A percentile compares a stretch with the other conserved stretches of the same genome.
Conservation (phyloP, 148 eudicot genomes). For the Diospyros lotus region DNA sequence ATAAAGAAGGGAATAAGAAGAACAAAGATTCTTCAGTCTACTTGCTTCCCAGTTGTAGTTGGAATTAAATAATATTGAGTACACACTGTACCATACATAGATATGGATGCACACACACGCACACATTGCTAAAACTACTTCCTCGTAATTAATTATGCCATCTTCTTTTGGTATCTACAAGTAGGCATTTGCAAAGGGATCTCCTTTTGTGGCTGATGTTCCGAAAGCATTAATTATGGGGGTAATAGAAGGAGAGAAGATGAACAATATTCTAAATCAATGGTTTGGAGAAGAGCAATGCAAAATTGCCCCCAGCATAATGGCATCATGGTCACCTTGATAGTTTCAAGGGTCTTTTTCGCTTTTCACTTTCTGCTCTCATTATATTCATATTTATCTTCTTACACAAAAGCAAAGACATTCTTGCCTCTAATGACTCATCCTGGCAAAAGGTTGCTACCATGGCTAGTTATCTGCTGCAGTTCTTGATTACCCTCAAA, state of each 20-base stretch:
- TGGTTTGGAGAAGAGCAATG: conserved; percentile 35
- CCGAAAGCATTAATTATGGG: conserved; percentile 41
- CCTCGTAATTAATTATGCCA: not conserved
- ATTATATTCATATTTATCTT: conserved; percentile 18
- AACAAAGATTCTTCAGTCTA: too few relatives aligned
- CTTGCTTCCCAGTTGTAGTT: too few relatives aligned
- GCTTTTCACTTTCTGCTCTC: conserved; percentile 27
- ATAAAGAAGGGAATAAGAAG: too few relatives aligned
- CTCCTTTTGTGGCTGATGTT: conserved; percentile 44
- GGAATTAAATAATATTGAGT: too few relatives aligned
- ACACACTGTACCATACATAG: too few relatives aligned
- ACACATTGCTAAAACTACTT: too few relatives aligned
- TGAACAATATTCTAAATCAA: conserved; percentile 32
- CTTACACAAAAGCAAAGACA: conserved; percentile 20
- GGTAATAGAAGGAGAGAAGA: conserved; percentile 43
- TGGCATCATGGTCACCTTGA: conserved; percentile 16
- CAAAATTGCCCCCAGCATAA: conserved; percentile 3
- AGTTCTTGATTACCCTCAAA: not conserved
- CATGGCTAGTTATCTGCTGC: conserved; percentile 18
- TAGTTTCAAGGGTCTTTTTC: conserved; percentile 41
- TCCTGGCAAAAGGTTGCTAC: conserved; percentile 17
- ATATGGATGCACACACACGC: not conserved
- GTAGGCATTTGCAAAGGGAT: conserved; percentile 42
- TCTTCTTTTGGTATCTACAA: not conserved
- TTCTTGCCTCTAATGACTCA: conserved; percentile 23